Evolutionary conservation across 176 grass and related monocot species (phyloP).

Genomic region (Juncus inflexus): DNA sequence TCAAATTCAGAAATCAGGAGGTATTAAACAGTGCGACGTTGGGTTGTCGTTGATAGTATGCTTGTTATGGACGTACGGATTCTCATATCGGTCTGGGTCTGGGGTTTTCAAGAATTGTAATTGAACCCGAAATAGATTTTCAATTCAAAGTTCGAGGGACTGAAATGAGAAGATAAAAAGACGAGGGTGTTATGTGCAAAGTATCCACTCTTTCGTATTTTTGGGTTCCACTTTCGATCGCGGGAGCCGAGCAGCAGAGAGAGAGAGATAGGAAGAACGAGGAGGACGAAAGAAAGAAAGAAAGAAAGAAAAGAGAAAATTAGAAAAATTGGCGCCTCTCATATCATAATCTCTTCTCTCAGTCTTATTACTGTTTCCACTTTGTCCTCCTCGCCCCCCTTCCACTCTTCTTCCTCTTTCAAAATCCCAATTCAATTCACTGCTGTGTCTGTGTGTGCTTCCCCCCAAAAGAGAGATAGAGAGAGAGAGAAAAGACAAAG

Average conservation of each 20-base stretch:
- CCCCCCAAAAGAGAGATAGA: neutral
- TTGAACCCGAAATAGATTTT: no score
- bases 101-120: no score
- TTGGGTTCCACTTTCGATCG: conserved; percentile 9
- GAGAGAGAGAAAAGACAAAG: neutral
- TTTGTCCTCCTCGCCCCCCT: neutral
- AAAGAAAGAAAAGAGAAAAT: conserved; percentile 14
- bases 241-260: conserved; percentile 4
- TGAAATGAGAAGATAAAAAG: no score
- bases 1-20: no score
- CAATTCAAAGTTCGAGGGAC: no score
- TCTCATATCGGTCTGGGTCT: no score
- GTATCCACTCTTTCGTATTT: neutral
- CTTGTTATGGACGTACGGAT: no score
- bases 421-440: conserved; percentile 11
- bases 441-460: no score
- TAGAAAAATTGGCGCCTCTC: conserved; percentile 18
- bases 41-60: no score
- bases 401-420: neutral
- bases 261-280: neutral
- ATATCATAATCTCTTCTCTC: neutral
- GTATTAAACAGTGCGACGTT: no score
- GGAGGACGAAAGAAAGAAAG: conserved; percentile 8
- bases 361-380: neutral
- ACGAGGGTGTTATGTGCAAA: no score